Evolutionary conservation across 305 asterid species (phyloP).

Genomic region (Stenogyne calaminthoides): DNA sequence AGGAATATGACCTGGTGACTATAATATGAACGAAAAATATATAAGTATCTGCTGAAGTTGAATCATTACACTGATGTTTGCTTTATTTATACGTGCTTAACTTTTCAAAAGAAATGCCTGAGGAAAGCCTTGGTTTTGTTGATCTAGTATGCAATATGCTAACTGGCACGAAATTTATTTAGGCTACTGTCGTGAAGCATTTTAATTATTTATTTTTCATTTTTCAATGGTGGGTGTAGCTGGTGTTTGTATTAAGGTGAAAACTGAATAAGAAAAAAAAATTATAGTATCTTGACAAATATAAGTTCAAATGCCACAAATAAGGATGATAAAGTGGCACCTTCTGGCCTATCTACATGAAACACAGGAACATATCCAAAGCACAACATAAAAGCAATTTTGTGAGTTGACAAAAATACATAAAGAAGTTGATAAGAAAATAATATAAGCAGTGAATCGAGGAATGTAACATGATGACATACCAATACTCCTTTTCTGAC

Average conservation of each 20-base stretch:
- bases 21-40: neutral
- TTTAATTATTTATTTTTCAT: neutral
- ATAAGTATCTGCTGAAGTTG: constrained; percentile 10
- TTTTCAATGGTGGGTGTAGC: neutral
- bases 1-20: constrained; percentile 19
- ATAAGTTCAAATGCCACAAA: neutral
- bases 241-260: neutral
- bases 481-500: constrained; percentile 99
- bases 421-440: neutral
- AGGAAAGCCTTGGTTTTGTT: neutral
- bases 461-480: constrained; percentile 27
- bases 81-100: neutral
- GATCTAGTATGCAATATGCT: neutral
- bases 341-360: neutral
- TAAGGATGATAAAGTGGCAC: neutral
- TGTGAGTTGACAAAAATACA: neutral
- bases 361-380: constrained; percentile 9
- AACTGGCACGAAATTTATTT: neutral
- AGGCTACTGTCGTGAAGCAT: neutral
- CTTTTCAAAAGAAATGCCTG: neutral
- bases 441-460: constrained; percentile 10
- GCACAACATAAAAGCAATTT: neutral
- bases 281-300: neutral
- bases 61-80: neutral
- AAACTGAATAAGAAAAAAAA: neutral